phyloP scores from a whole-genome alignment of 2,329 filamentous ascomycete genomes.

The Juglanconis oblonga region DNA sequence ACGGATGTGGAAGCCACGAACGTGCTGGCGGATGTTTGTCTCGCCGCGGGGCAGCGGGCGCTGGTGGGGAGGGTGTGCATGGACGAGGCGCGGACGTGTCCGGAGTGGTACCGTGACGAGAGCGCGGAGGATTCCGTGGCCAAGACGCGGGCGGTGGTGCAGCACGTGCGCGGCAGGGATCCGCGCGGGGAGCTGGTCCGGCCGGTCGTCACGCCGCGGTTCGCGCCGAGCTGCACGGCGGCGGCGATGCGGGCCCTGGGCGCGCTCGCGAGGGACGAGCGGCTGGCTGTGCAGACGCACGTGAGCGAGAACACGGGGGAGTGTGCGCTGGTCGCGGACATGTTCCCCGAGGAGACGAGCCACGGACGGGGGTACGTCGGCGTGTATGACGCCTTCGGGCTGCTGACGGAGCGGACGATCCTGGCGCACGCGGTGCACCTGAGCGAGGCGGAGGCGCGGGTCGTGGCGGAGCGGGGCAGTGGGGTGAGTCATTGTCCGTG shows the following conservation, averaged over 20 bases:
- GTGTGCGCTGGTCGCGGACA: slow-evolving; percentile 62
- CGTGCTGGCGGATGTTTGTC: slow-evolving; percentile 79
- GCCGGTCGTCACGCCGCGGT: slow-evolving; percentile 76
- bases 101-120: slow-evolving; percentile 76
- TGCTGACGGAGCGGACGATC: slow-evolving; percentile 72
- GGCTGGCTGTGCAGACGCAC: slow-evolving; percentile 80
- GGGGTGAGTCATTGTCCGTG: slow-evolving; percentile 85
- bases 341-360: slow-evolving; percentile 59
- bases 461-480: slow-evolving; percentile 59
- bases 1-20: slow-evolving; percentile 87
- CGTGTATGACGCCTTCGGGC: slow-evolving; percentile 72
- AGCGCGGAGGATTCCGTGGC: slow-evolving; percentile 54
- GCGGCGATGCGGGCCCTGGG: slow-evolving; percentile 64
- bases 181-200: slow-evolving; percentile 62
- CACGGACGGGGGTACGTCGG: slow-evolving; percentile 54
- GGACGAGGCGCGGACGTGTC: slow-evolving; percentile 66
- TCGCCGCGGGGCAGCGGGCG: slow-evolving; percentile 77
- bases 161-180: slow-evolving; percentile 67
- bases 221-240: slow-evolving; percentile 60
- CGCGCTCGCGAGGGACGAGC: slow-evolving; percentile 57
- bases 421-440: slow-evolving; percentile 85
- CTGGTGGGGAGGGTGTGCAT: slow-evolving; percentile 95
- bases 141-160: slow-evolving; percentile 58
- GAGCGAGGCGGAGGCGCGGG: slow-evolving; percentile 58
- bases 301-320: slow-evolving; percentile 80